Conservation (phyloP, 805 yeast species). For the Nakazawaea anatomiae region DNA sequence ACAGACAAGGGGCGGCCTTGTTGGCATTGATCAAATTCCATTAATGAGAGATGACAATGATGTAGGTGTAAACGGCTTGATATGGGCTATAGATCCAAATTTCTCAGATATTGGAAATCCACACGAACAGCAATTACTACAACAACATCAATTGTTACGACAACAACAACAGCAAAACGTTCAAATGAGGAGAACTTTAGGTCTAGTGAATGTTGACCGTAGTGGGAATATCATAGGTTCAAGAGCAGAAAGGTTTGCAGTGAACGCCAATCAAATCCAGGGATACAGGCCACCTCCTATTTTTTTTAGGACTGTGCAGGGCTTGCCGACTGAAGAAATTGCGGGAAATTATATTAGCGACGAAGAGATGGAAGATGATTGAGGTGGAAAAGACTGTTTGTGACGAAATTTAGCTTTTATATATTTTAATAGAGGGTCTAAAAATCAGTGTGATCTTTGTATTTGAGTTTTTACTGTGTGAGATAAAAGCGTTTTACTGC, state of each 20-base stretch:
- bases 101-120: neutral
- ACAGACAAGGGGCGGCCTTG: constrained; percentile 3
- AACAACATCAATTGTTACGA: neutral
- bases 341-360: neutral
- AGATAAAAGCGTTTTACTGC: neutral
- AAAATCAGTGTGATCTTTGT: neutral
- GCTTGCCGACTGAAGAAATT: too few relatives aligned
- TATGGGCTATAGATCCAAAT: constrained; percentile 1
- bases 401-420: neutral
- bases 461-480: constrained; percentile 4
- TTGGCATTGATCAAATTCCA: constrained; percentile 1
- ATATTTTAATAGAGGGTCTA: neutral
- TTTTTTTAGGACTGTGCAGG: neutral
- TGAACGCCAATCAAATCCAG: neutral
- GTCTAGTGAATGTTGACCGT: neutral
- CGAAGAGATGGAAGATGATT: constrained; percentile 9
- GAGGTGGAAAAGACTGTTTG: neutral
- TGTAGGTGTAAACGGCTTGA: neutral
- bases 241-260: neutral
- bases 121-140: neutral
- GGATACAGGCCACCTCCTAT: neutral
- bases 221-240: neutral
- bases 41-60: constrained; percentile 8
- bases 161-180: neutral
- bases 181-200: neutral